phyloP scores from a whole-genome alignment of 805 yeast species.

The Clavispora carvajalis region DNA sequence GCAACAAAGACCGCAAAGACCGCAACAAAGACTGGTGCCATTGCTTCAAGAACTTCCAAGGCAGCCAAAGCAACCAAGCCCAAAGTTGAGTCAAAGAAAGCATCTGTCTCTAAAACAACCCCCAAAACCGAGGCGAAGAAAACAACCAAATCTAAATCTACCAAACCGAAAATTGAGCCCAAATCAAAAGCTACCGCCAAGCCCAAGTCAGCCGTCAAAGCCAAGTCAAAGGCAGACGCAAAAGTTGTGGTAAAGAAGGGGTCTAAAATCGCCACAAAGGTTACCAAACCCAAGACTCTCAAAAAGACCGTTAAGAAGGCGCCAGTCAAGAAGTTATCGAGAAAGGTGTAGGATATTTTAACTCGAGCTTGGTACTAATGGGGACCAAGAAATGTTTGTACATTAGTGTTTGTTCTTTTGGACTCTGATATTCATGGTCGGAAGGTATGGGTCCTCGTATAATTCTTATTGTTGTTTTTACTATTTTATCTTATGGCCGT shows the following conservation, averaged over 20 bases:
- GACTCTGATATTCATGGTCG: background rate
- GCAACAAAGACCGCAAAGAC: too few relatives aligned
- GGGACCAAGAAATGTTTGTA: constrained; percentile 6
- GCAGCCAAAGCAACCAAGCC: constrained; percentile 3
- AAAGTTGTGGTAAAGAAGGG: background rate
- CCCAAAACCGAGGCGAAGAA: background rate
- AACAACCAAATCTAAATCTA: constrained; percentile 2
- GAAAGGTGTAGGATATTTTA: background rate
- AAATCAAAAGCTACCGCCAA: constrained; percentile 3
- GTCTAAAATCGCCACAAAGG: background rate
- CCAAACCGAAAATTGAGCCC: too few relatives aligned
- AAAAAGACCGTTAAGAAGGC: constrained; percentile 5
- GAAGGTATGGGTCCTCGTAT: background rate
- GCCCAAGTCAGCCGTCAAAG: constrained; percentile 1
- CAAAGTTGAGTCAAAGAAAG: background rate
- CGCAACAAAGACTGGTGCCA: background rate
- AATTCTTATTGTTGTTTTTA: constrained; percentile 1
- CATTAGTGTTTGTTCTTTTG: constrained; percentile 6
- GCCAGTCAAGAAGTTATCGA: background rate
- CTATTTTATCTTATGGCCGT: constrained; percentile 1
- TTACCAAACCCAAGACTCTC: constrained; percentile 1
- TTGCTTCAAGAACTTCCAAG: constrained; percentile 4
- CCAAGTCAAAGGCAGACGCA: background rate
- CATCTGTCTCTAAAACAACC: background rate
- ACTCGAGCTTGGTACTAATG: background rate